Percentiles rank a stretch among this genome's conserved stretches.
Evolutionary conservation across 2,329 filamentous ascomycete genomes (phyloP).

Genomic region (Pleoardoris graminearum): DNA sequence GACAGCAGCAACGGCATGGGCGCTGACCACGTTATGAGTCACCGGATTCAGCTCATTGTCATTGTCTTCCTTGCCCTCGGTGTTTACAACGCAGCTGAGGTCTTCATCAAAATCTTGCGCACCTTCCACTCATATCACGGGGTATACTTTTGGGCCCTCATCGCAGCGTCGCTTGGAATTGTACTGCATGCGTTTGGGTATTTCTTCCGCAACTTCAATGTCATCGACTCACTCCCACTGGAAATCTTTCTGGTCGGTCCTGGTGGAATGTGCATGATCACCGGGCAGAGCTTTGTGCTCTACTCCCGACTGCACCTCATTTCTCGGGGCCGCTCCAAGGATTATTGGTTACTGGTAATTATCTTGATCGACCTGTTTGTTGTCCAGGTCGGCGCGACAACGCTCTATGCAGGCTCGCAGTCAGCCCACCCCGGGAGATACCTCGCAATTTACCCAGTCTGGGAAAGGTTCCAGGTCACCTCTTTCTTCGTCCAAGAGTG

Average conservation of each 20-base stretch:
- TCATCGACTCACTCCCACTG: not conserved
- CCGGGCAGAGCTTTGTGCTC: conserved; percentile 61
- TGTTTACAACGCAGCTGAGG: not conserved
- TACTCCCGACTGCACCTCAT: conserved; percentile 65
- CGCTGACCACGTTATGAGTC: not conserved
- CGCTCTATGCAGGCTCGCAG: not conserved
- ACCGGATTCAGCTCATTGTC: not conserved
- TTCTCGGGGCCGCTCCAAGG: conserved; percentile 44
- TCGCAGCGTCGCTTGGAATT: conserved; percentile 8
- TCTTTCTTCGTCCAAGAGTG: conserved; percentile 46
- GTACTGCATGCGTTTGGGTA: conserved; percentile 3
- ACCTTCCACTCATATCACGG: not conserved
- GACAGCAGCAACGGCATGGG: not conserved
- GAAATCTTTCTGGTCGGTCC: conserved; percentile 6
- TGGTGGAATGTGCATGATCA: conserved; percentile 54
- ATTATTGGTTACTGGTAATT: conserved; percentile 29
- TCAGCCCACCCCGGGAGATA: conserved; percentile 12
- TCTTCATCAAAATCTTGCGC: conserved; percentile 1
- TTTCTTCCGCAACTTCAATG: conserved; percentile 8
- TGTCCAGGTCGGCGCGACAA: not conserved
- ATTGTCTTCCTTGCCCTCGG: not conserved
- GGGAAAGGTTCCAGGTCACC: conserved; percentile 47
- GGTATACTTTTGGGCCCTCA: conserved; percentile 6
- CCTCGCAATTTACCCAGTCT: conserved; percentile 24
- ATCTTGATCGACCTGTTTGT: conserved; percentile 41